These are phyloP conservation scores for Clarireedia paspali DNA, from an alignment of 2,329 filamentous ascomycete genomes.

Conservation along the genomic window DNA sequence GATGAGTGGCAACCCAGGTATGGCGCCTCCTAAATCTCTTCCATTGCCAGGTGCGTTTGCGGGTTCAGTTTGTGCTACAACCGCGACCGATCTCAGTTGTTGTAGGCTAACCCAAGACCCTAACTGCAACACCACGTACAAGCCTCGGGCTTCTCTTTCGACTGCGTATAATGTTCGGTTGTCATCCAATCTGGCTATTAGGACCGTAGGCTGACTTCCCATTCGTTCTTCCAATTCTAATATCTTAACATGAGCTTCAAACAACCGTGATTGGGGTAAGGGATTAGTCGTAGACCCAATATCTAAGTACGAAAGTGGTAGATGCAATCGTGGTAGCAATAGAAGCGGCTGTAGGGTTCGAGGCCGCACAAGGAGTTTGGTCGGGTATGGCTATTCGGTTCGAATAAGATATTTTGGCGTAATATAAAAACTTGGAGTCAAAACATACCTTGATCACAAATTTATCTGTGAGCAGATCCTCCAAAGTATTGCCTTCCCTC, in stretches of 20 bases:
- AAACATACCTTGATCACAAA: constrained; percentile 29
- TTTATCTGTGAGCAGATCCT: constrained; percentile 27
- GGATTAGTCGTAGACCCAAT: constrained; percentile 42
- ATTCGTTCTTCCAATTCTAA: constrained; percentile 57
- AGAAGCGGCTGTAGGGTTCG: constrained; percentile 52
- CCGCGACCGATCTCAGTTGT: constrained; percentile 43
- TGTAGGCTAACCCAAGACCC: constrained; percentile 57
- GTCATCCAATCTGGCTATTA: constrained; percentile 53
- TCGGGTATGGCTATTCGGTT: constrained; percentile 44
- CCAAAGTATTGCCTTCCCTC: constrained; percentile 26
- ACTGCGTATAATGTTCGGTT: constrained; percentile 50
- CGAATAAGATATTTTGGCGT: constrained; percentile 11
- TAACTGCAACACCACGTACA: constrained; percentile 63
- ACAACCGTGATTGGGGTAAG: constrained; percentile 46
- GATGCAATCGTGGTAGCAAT: constrained; percentile 51
- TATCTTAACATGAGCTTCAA: constrained; percentile 54
- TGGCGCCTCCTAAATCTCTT: neutral
- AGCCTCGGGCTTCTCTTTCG: constrained; percentile 53
- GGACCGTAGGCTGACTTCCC: constrained; percentile 44
- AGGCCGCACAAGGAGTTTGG: constrained; percentile 44
- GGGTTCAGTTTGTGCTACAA: constrained; percentile 34
- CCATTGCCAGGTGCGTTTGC: constrained; percentile 22
- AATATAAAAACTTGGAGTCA: neutral
- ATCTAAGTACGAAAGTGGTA: constrained; percentile 56
- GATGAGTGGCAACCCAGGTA: neutral